Evolutionary conservation across 192 early-diverging fungal species (phyloP).

Genomic region (Lunasporangiospora selenospora): DNA sequence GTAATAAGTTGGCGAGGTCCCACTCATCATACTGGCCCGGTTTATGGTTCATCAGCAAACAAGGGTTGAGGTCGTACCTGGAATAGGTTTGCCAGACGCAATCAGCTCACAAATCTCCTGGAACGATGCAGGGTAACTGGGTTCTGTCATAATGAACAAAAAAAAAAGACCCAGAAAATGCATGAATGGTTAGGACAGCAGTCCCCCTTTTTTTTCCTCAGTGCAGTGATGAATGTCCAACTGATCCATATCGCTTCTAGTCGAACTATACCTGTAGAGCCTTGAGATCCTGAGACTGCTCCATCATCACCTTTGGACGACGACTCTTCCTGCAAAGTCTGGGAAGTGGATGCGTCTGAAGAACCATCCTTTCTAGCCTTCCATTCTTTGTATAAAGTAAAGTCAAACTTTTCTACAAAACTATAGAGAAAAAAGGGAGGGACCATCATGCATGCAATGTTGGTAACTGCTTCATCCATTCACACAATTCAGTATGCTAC

Average conservation of each 20-base stretch:
- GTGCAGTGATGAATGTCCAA: background rate
- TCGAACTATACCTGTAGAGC: background rate
- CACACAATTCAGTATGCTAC: too few species aligned
- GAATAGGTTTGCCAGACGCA: conserved; percentile 45
- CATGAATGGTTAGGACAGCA: background rate
- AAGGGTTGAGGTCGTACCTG: conserved; percentile 20
- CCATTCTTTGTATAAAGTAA: conserved; percentile 28
- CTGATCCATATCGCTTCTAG: background rate
- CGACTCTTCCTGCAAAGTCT: background rate
- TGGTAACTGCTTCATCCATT: too few species aligned
- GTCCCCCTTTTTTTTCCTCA: background rate
- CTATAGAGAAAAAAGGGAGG: conserved; percentile 2
- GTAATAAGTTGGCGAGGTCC: background rate
- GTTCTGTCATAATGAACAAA: conserved; percentile 6
- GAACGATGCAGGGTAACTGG: conserved; percentile 46
- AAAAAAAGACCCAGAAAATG: background rate
- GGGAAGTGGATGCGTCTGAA: background rate
- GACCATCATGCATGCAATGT: background rate
- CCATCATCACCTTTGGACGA: background rate
- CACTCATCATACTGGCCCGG: background rate
- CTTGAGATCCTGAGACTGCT: background rate
- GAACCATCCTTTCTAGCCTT: background rate
- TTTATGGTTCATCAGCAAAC: background rate
- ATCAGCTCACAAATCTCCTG: conserved; percentile 53
- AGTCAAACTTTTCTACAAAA: conserved; percentile 34